Conservation (phyloP, 1,139 yeast species). For the Wickerhamomyces sp. region DNA sequence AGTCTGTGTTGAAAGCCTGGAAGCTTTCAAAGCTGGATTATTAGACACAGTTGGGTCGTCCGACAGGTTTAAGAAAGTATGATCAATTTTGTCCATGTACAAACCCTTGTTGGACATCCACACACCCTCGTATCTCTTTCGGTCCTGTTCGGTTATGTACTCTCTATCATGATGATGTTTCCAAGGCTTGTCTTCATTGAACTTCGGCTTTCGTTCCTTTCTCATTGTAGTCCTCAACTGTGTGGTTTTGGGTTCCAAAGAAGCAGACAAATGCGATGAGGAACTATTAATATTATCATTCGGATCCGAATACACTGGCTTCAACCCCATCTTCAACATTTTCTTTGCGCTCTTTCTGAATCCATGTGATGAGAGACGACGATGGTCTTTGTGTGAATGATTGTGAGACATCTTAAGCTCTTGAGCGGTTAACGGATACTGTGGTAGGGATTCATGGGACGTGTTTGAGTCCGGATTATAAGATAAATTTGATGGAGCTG, state of each 20-base stretch:
- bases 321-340: slow-evolving; percentile 21
- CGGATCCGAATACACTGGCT: not conserved
- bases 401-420: not conserved
- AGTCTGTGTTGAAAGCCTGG: slow-evolving; percentile 17
- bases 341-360: slow-evolving; percentile 23
- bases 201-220: slow-evolving; percentile 46
- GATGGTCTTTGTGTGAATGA: slow-evolving; percentile 4
- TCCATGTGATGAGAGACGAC: slow-evolving; percentile 7
- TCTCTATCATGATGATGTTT: slow-evolving; percentile 69
- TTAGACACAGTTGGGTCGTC: slow-evolving; percentile 24
- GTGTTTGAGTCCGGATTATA: too few species aligned
- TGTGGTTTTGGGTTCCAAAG: slow-evolving; percentile 26
- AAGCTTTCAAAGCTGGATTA: slow-evolving; percentile 20
- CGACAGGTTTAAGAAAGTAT: slow-evolving; percentile 30
- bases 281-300: not conserved
- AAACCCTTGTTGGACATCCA: slow-evolving; percentile 86
- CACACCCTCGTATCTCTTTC: slow-evolving; percentile 85
- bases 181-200: slow-evolving; percentile 95
- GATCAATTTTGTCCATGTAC: slow-evolving; percentile 41
- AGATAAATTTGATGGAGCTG: not conserved
- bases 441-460: slow-evolving; percentile 17
- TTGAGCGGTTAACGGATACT: slow-evolving; percentile 17
- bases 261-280: not conserved
- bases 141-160: slow-evolving; percentile 62
- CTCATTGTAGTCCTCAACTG: slow-evolving; percentile 67